Percentiles rank a stretch among this genome's conserved stretches.
phyloP scores from a whole-genome alignment of 2,329 filamentous ascomycete species.

The Mycosphaerelloides madeirae region DNA sequence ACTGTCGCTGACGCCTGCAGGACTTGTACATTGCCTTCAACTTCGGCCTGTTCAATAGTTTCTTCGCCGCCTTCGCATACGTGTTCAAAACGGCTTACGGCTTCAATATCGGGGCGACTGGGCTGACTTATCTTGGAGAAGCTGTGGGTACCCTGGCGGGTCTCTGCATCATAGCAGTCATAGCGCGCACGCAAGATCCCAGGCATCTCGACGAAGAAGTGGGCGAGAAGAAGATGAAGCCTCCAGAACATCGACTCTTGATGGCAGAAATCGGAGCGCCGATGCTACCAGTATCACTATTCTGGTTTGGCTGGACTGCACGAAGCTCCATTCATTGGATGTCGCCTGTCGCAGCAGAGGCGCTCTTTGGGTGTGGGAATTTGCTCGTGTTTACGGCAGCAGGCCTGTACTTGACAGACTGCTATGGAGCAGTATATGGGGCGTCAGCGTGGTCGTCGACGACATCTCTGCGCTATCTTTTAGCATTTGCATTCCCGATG shows the following conservation, averaged over 20 bases:
- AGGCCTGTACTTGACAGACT: conserved; percentile 16
- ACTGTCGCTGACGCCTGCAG: conserved; percentile 4
- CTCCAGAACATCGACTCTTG: conserved; percentile 29
- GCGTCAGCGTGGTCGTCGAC: conserved; percentile 31
- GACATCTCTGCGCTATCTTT: conserved; percentile 29
- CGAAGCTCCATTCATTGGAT: conserved; percentile 33
- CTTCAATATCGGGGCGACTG: conserved; percentile 52
- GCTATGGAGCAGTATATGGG: conserved; percentile 15
- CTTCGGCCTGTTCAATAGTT: conserved; percentile 21
- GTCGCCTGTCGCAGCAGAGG: conserved; percentile 35
- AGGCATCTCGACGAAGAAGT: neutral
- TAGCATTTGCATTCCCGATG: conserved; percentile 35
- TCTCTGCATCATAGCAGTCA: conserved; percentile 22
- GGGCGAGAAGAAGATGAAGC: neutral
- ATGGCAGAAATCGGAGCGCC: conserved; percentile 30
- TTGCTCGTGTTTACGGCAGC: conserved; percentile 33
- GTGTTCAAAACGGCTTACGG: conserved; percentile 63
- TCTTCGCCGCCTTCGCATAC: conserved; percentile 23
- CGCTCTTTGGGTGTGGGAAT: conserved; percentile 33
- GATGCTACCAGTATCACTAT: conserved; percentile 30
- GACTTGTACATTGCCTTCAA: conserved; percentile 21
- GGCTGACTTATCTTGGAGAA: conserved; percentile 21
- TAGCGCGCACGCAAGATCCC: neutral
- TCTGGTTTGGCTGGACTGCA: conserved; percentile 34
- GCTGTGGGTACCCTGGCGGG: conserved; percentile 16